Percentiles rank a stretch among this genome's conserved stretches.
phyloP scores from a whole-genome alignment of 495 filamentous ascomycete species.

The Penicillium argentinense region DNA sequence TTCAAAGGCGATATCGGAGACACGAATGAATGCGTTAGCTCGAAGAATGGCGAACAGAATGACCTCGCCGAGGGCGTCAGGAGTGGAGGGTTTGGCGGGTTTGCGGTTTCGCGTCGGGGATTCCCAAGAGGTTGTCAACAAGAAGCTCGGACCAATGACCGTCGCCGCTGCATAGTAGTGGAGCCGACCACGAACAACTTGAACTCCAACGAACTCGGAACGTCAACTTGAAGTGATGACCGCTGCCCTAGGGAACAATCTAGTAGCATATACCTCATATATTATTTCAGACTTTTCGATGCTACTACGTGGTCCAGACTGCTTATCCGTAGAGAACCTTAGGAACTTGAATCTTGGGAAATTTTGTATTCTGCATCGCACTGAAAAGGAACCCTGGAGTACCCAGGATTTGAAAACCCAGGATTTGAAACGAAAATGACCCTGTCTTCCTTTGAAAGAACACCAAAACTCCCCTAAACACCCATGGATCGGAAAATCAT shows the following conservation, averaged over 20 bases:
- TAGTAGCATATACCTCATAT: no score
- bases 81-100: constrained; percentile 17
- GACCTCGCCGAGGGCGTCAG: constrained; percentile 16
- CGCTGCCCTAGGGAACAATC: no score
- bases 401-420: no score
- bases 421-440: no score
- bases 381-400: no score
- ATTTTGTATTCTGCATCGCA: no score
- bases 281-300: no score
- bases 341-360: no score
- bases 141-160: constrained; percentile 47
- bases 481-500: neutral
- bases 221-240: neutral
- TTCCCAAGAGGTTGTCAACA: constrained; percentile 40
- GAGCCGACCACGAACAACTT: neutral
- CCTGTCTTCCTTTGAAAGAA: no score
- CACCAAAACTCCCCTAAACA: no score
- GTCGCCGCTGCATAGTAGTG: constrained; percentile 5
- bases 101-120: constrained; percentile 30
- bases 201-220: neutral
- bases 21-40: constrained; percentile 7
- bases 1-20: constrained; percentile 2
- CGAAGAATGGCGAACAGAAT: constrained; percentile 14
- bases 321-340: no score
- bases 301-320: no score